phyloP scores from a whole-genome alignment of 73 alveolate species.

The Effrenium voratum region DNA sequence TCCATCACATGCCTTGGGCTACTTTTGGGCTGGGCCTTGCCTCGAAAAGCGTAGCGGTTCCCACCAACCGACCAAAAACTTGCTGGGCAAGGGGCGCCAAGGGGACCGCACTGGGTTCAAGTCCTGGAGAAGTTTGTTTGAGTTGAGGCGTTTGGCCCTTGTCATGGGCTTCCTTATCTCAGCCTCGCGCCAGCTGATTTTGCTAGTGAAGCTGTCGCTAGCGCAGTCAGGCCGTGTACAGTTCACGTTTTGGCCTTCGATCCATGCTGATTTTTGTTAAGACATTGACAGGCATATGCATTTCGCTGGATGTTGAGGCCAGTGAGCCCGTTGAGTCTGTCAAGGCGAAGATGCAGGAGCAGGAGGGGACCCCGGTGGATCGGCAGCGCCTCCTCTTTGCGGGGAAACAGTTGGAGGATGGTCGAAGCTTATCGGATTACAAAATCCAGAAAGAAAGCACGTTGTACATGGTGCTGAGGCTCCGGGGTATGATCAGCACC shows the following conservation, averaged over 20 bases:
- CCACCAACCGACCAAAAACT: too few species aligned
- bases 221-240: too few species aligned
- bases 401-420: slow-evolving; percentile 75
- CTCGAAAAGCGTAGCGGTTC: too few species aligned
- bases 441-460: background rate
- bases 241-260: background rate
- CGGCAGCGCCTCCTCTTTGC: slow-evolving; percentile 83
- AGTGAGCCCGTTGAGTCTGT: slow-evolving; percentile 36
- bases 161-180: too few species aligned
- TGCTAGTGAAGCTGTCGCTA: too few species aligned
- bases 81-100: too few species aligned
- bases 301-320: background rate
- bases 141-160: too few species aligned
- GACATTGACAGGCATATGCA: slow-evolving; percentile 82
- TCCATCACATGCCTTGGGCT: too few species aligned
- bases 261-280: slow-evolving; percentile 33
- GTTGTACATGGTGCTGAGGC: slow-evolving; percentile 20
- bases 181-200: too few species aligned
- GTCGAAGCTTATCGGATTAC: slow-evolving; percentile 19
- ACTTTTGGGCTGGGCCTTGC: too few species aligned
- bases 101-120: too few species aligned
- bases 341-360: slow-evolving; percentile 13
- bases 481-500: slow-evolving; percentile 67
- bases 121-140: too few species aligned
- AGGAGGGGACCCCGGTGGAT: slow-evolving; percentile 67